phyloP scores from a whole-genome alignment of 768 basidiomycete species.

The Mycena capillaripes region DNA sequence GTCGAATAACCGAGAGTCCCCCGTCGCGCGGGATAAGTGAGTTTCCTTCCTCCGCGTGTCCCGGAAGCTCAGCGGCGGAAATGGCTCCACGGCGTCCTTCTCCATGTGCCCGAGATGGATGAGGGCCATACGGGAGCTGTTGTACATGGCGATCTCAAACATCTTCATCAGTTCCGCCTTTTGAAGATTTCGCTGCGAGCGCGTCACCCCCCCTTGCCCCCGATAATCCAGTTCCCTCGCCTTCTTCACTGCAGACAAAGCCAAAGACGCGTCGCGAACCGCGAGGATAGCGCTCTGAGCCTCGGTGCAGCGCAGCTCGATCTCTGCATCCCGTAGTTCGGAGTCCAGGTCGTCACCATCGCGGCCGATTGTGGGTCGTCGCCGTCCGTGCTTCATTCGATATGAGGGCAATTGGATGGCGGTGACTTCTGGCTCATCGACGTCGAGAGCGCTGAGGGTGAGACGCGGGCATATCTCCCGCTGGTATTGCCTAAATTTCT shows the following conservation, averaged over 20 bases:
- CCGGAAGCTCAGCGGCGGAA: conserved; percentile 1
- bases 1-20: conserved; percentile 31
- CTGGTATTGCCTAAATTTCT: conserved; percentile 24
- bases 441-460: conserved; percentile 19
- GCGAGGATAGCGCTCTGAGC: conserved; percentile 14
- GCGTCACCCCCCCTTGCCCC: conserved; percentile 16
- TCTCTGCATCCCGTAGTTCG: conserved; percentile 13
- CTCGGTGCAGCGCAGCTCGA: conserved; percentile 18
- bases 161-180: conserved; percentile 25
- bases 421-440: conserved; percentile 23
- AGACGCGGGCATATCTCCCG: conserved; percentile 2
- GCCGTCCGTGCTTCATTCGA: conserved; percentile 27
- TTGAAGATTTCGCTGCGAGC: conserved; percentile 22
- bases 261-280: conserved; percentile 12
- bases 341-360: neutral
- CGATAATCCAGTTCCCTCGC: conserved; percentile 16
- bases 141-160: conserved; percentile 26
- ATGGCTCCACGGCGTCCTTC: conserved; percentile 12
- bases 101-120: conserved; percentile 17
- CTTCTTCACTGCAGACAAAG: conserved; percentile 26
- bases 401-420: conserved; percentile 25
- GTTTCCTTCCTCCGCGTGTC: conserved; percentile 31
- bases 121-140: neutral
- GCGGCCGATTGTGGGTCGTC: neutral
- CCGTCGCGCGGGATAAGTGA: conserved; percentile 3